These are phyloP conservation scores for Malania oleifera DNA, from an alignment of 164 flowering plant species.

Conservation along the genomic window DNA sequence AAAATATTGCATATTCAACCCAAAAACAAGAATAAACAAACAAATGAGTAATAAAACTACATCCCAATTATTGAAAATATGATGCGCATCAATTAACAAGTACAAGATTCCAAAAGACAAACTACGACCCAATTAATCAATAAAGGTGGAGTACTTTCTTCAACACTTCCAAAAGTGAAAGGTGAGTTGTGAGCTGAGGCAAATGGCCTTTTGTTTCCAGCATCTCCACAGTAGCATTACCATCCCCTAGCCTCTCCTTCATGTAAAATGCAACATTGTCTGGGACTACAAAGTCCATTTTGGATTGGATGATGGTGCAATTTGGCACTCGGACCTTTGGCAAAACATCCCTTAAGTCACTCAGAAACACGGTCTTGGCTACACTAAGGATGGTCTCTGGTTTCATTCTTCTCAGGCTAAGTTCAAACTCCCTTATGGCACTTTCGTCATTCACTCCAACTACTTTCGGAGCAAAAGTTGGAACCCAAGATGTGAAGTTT, in stretches of 20 bases:
- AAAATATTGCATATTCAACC: too few relatives aligned
- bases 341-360: conserved; percentile 24
- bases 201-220: conserved; percentile 36
- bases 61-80: too few relatives aligned
- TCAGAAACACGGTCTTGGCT: conserved; percentile 24
- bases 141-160: conserved; percentile 10
- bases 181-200: conserved; percentile 32
- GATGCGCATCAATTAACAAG: too few relatives aligned
- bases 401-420: conserved; percentile 29
- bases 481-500: too few relatives aligned
- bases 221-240: conserved; percentile 20
- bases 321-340: conserved; percentile 24
- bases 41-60: too few relatives aligned
- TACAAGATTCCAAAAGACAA: too few relatives aligned
- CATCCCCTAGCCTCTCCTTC: conserved; percentile 20
- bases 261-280: conserved; percentile 29
- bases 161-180: conserved; percentile 22
- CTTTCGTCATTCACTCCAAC: too few relatives aligned
- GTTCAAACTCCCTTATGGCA: conserved; percentile 11
- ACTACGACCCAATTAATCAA: too few relatives aligned
- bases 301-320: conserved; percentile 36
- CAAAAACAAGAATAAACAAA: too few relatives aligned
- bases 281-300: conserved; percentile 30
- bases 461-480: too few relatives aligned
- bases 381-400: conserved; percentile 24